Conservation (phyloP, 306 rosid species). For the Vigna angularis region DNA sequence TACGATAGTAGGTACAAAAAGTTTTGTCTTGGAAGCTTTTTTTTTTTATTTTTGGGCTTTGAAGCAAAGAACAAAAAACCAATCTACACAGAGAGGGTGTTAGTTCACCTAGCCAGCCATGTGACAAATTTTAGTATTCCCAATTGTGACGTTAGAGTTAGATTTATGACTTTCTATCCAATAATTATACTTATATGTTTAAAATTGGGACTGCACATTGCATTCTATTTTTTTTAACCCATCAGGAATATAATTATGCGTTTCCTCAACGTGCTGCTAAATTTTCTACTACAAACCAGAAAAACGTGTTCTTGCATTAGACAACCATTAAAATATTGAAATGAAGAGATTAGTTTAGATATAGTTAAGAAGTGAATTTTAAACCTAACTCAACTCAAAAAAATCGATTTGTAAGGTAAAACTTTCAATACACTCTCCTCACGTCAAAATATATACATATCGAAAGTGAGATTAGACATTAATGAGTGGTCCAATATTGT, state of each 20-base stretch:
- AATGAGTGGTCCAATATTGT: too few species aligned
- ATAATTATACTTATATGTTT: background rate
- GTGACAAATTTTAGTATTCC: background rate
- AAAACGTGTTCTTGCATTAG: background rate
- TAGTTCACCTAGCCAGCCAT: background rate
- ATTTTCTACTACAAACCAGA: background rate
- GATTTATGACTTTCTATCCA: constrained; percentile 17
- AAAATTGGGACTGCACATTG: background rate
- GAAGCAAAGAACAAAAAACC: constrained; percentile 41
- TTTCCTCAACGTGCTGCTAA: background rate
- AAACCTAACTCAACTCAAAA: too few species aligned
- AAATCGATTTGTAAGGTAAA: too few species aligned
- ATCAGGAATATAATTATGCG: background rate
- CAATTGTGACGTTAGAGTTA: background rate
- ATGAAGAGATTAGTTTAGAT: too few species aligned
- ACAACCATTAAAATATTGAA: background rate
- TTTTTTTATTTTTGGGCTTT: constrained; percentile 11
- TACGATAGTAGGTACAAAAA: constrained; percentile 7
- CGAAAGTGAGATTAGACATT: too few species aligned
- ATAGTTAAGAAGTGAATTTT: too few species aligned
- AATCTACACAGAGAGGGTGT: background rate
- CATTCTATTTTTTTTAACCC: constrained; percentile 12
- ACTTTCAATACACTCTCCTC: too few species aligned
- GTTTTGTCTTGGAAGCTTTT: constrained; percentile 5
- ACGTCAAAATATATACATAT: too few species aligned